phyloP scores from a whole-genome alignment of 75 land plant species.

The Gnetum montanum region DNA sequence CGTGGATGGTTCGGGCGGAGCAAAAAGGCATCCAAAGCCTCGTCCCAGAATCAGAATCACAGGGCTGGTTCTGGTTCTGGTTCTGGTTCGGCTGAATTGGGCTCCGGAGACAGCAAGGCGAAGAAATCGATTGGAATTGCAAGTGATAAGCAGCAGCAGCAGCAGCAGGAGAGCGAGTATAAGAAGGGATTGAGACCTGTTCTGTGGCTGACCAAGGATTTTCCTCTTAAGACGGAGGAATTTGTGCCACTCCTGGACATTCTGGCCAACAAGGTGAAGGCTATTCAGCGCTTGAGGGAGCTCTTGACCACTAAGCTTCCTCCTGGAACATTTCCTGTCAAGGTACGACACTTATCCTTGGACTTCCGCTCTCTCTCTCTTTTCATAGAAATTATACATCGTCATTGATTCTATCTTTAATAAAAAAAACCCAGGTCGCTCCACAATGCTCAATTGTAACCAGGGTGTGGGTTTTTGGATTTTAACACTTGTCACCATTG shows the following conservation, averaged over 20 bases:
- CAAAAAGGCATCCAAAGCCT: slow-evolving; percentile 41
- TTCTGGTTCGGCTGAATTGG: slow-evolving; percentile 26
- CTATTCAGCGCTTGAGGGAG: slow-evolving; percentile 72
- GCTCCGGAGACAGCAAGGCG: slow-evolving; percentile 16
- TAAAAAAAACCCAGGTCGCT: background rate
- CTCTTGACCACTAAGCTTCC: slow-evolving; percentile 91
- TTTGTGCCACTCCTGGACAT: slow-evolving; percentile 72
- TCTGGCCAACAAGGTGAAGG: slow-evolving; percentile 68
- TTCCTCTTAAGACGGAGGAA: slow-evolving; percentile 71
- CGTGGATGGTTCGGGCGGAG: slow-evolving; percentile 91
- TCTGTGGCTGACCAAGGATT: slow-evolving; percentile 73
- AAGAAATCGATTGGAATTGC: slow-evolving; percentile 12
- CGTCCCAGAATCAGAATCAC: slow-evolving; percentile 18
- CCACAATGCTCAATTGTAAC: too few species aligned
- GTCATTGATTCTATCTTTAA: background rate
- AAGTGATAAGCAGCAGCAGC: slow-evolving; percentile 42
- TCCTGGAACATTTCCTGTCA: slow-evolving; percentile 85
- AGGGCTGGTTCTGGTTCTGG: slow-evolving; percentile 14
- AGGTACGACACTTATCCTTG: slow-evolving; percentile 36
- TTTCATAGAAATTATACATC: background rate
- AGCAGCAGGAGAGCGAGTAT: slow-evolving; percentile 53
- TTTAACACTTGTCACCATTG: background rate
- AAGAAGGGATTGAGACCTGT: slow-evolving; percentile 48
- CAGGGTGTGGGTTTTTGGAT: background rate
- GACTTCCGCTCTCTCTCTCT: background rate